phyloP scores from a whole-genome alignment of 2,329 filamentous ascomycete genomes.

The Fusarium sp. region DNA sequence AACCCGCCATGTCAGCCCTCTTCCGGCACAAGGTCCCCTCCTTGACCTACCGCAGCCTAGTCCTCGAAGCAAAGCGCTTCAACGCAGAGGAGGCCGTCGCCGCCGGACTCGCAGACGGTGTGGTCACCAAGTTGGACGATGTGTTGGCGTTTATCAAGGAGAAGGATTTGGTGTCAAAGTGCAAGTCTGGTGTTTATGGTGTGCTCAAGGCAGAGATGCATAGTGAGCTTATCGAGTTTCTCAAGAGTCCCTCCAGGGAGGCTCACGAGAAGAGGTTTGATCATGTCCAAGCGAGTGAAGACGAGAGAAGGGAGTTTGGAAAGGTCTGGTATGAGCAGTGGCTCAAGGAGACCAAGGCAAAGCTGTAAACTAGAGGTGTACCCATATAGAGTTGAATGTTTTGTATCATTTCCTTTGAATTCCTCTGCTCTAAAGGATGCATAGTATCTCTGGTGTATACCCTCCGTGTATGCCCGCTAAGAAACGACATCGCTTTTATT shows the following conservation, averaged over 20 bases:
- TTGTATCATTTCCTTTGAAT: not conserved
- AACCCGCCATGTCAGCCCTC: slow-evolving; percentile 78
- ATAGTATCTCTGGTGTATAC: slow-evolving; percentile 2
- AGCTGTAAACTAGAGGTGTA: slow-evolving; percentile 45
- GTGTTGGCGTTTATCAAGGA: slow-evolving; percentile 69
- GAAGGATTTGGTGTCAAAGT: slow-evolving; percentile 70
- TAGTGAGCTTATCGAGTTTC: slow-evolving; percentile 69
- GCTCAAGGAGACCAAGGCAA: slow-evolving; percentile 55
- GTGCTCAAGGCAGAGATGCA: slow-evolving; percentile 82
- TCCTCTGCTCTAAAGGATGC: not conserved
- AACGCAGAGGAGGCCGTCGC: slow-evolving; percentile 71
- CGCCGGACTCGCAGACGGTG: slow-evolving; percentile 74
- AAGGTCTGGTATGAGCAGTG: slow-evolving; percentile 63
- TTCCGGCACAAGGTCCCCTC: slow-evolving; percentile 76
- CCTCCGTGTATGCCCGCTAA: not conserved
- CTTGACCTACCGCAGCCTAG: slow-evolving; percentile 69
- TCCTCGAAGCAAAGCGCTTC: slow-evolving; percentile 80
- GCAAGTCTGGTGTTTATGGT: slow-evolving; percentile 75
- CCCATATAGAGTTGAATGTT: not conserved
- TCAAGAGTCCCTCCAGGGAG: slow-evolving; percentile 65
- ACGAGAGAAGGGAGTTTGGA: slow-evolving; percentile 56
- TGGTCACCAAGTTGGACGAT: slow-evolving; percentile 72
- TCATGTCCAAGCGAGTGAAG: slow-evolving; percentile 52
- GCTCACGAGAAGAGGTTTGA: slow-evolving; percentile 62
- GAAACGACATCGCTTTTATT: slow-evolving; percentile 4